Evolutionary conservation across 345 rosid species (phyloP).

Genomic region (Stellera chamaejasme): DNA sequence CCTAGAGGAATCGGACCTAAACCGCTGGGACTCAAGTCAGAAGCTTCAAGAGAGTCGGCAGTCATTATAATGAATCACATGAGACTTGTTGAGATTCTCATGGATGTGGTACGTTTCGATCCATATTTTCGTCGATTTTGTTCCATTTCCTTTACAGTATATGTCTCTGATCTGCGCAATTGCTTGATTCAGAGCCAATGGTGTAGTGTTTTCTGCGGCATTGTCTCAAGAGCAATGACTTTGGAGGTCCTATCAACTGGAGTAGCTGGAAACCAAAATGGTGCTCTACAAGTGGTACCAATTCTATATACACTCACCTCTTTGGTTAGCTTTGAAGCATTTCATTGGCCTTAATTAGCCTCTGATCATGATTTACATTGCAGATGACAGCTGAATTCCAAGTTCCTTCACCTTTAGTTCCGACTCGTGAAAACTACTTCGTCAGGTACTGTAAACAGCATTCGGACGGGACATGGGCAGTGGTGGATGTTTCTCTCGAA

Average conservation of each 20-base stretch:
- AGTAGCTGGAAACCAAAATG: slow-evolving; percentile 94
- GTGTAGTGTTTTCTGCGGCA: slow-evolving; percentile 78
- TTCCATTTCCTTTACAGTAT: too few relatives aligned
- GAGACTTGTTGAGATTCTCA: slow-evolving; percentile 84
- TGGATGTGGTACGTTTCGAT: slow-evolving; percentile 66
- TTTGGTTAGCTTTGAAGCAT: neutral
- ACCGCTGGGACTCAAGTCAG: slow-evolving; percentile 63
- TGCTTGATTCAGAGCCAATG: slow-evolving; percentile 56
- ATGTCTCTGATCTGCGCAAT: slow-evolving; percentile 3
- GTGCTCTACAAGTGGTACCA: slow-evolving; percentile 94
- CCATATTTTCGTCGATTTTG: neutral
- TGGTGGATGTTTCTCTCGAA: slow-evolving; percentile 89
- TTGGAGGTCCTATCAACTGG: slow-evolving; percentile 88
- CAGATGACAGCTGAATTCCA: slow-evolving; percentile 97
- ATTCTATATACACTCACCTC: neutral
- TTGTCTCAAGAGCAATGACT: slow-evolving; percentile 91
- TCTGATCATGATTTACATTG: neutral
- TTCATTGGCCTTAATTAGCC: neutral
- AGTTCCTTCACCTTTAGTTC: slow-evolving; percentile 83
- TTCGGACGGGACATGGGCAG: slow-evolving; percentile 79
- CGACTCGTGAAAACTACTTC: slow-evolving; percentile 75
- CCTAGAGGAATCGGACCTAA: slow-evolving; percentile 82
- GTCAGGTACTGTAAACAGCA: slow-evolving; percentile 89
- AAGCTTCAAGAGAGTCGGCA: slow-evolving; percentile 80
- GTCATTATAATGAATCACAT: slow-evolving; percentile 80